Conservation (phyloP, 306 rosid species). For the Pterocarpus santalinus region DNA sequence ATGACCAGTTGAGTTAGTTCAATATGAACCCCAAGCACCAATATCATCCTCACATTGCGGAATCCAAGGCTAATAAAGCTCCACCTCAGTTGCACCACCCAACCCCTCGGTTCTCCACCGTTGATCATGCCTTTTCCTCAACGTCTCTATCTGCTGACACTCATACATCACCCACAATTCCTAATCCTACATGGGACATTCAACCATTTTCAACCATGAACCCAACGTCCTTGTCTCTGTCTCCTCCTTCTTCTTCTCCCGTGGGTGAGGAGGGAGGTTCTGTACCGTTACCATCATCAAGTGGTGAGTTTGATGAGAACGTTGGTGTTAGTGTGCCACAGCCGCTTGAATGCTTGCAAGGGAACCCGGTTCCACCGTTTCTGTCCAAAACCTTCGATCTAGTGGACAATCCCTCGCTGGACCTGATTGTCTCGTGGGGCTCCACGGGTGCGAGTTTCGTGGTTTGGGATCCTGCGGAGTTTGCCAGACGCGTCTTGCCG, state of each 20-base stretch:
- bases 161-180: too few relatives aligned
- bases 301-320: neutral
- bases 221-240: neutral
- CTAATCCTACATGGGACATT: too few relatives aligned
- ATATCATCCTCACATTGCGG: neutral
- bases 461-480: slow-evolving; percentile 74
- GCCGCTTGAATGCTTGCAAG: slow-evolving; percentile 71
- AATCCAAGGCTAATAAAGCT: too few relatives aligned
- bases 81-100: too few relatives aligned
- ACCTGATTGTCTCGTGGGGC: slow-evolving; percentile 73
- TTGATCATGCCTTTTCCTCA: too few relatives aligned
- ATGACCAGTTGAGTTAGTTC: too few relatives aligned
- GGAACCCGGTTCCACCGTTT: slow-evolving; percentile 69
- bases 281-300: too few relatives aligned
- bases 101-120: too few relatives aligned
- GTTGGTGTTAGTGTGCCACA: neutral
- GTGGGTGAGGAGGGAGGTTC: too few relatives aligned
- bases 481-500: slow-evolving; percentile 67
- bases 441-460: slow-evolving; percentile 69
- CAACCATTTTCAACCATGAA: neutral
- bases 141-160: too few relatives aligned
- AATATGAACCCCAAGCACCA: slow-evolving; percentile 1
- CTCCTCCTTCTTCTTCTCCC: too few relatives aligned
- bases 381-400: slow-evolving; percentile 79
- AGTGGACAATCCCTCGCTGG: slow-evolving; percentile 70